phyloP scores from a whole-genome alignment of 2,329 filamentous ascomycete species.

The Cercospora zeina region DNA sequence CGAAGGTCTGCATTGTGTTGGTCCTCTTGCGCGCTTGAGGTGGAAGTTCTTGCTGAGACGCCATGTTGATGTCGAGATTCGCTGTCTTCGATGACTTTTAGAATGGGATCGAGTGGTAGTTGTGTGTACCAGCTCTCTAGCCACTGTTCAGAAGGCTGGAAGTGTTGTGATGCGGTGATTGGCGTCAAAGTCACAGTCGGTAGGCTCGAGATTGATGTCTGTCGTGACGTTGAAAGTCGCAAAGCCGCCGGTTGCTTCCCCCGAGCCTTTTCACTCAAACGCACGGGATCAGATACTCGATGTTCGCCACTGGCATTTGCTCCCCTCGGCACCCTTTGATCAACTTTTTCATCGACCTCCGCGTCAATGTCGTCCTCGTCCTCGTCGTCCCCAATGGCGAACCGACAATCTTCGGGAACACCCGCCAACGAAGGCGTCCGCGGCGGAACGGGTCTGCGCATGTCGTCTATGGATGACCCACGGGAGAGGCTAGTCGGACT shows the following conservation, averaged over 20 bases:
- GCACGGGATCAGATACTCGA: not conserved
- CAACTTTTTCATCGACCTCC: slow-evolving; percentile 1
- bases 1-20: slow-evolving; percentile 20
- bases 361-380: slow-evolving; percentile 50
- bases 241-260: slow-evolving; percentile 83
- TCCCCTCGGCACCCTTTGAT: not conserved
- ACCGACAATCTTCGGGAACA: slow-evolving; percentile 62
- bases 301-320: not conserved
- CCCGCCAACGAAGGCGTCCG: slow-evolving; percentile 61
- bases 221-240: slow-evolving; percentile 55
- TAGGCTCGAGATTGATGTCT: slow-evolving; percentile 77
- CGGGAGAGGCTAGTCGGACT: slow-evolving; percentile 42
- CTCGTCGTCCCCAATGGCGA: slow-evolving; percentile 89
- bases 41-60: slow-evolving; percentile 16
- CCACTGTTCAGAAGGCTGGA: slow-evolving; percentile 78
- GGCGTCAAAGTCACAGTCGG: slow-evolving; percentile 63
- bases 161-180: slow-evolving; percentile 50
- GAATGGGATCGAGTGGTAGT: slow-evolving; percentile 71
- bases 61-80: slow-evolving; percentile 22
- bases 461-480: slow-evolving; percentile 67
- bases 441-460: slow-evolving; percentile 62
- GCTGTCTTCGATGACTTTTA: slow-evolving; percentile 24
- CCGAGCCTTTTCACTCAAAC: slow-evolving; percentile 95
- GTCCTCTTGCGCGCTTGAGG: slow-evolving; percentile 3
- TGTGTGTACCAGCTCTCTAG: slow-evolving; percentile 93